Conservation (phyloP, 2,329 filamentous ascomycete species). For the Colletotrichum simmondsii region DNA sequence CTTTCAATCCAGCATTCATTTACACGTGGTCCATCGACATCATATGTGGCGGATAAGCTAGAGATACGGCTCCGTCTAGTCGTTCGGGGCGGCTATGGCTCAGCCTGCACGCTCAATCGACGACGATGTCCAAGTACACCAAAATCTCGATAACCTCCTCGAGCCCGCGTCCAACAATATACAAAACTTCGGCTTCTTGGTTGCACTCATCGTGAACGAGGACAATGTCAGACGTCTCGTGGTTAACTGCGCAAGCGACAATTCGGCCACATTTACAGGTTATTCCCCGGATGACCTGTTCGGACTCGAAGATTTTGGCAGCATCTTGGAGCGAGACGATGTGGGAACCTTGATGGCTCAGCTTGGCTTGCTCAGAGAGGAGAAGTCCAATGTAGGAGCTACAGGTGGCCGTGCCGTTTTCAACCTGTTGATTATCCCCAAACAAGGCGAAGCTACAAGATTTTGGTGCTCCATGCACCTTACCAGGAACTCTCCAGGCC, state of each 20-base stretch:
- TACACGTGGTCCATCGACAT: not conserved
- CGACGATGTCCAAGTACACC: not conserved
- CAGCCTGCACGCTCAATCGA: not conserved
- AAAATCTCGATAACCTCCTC: not conserved
- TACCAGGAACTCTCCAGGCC: not conserved
- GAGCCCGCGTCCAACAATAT: not conserved
- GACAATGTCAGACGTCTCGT: not conserved
- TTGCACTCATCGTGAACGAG: not conserved
- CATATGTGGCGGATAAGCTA: not conserved
- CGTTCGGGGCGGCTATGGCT: not conserved
- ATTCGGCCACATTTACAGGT: not conserved
- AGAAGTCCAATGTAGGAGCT: not conserved
- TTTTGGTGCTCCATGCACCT: not conserved
- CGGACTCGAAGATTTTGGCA: not conserved
- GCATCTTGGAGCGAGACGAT: not conserved
- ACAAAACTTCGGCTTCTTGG: not conserved
- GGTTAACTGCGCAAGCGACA: not conserved
- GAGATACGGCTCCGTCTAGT: not conserved
- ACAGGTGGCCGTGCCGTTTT: not conserved
- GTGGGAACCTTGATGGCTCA: not conserved
- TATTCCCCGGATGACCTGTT: not conserved
- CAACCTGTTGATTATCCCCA: not conserved
- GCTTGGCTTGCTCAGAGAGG: not conserved
- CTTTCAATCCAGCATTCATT: not conserved
- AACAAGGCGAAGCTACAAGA: not conserved